Base-by-base conservation (phyloP, 2,329 filamentous ascomycete genomes). In the Epichloe amarillans region DNA sequence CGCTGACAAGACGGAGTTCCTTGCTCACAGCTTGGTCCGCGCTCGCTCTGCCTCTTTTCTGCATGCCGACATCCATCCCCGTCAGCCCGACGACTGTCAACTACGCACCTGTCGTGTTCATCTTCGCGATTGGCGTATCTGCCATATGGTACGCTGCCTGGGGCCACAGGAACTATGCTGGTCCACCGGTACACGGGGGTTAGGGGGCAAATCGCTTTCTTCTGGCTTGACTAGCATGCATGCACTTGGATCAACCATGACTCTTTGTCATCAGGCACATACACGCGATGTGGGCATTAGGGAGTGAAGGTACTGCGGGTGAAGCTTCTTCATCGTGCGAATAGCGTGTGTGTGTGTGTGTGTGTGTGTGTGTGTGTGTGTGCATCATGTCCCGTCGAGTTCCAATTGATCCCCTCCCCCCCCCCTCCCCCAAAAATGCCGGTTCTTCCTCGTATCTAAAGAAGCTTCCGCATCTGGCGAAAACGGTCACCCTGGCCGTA, bases 61-160 rank as follows among this genome's bases (percentile, higher is more conserved):
- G 80, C 66, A 85, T 86, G 80, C 84, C 83, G 0, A 75, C 79
- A 0, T 66, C 66, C 42, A 68, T 85, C n/a, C 80, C 80, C 5
- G 80, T 84, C 39, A 75, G 73, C 0, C 65, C 61, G 33, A 62
- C 67, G 17, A 74, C 71, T 39, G 83, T 87, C 72, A 88, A 88
- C 72, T 88, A 86, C 64, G 84, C 83, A 1, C 80, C 80, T 14
- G 84, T 82, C 36, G 84, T 88, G n/a, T 86, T 88, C 57, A 76
- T 83, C 26, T 81, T 72, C 5, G 83, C 85, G 54, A 74, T 77
- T 50, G 46, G 70, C 39, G 73, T 87, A 52, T 78, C 84, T 1
- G 73, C 71, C 10, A 64, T 68, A 7, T 88, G 83, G 83, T 88
- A 88, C 69, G 69, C 79, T 57, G 72, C 73, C 48, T 86, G 82